Evolutionary conservation across 164 flowering plant species (phyloP).

Genomic region (Taxillus chinensis): DNA sequence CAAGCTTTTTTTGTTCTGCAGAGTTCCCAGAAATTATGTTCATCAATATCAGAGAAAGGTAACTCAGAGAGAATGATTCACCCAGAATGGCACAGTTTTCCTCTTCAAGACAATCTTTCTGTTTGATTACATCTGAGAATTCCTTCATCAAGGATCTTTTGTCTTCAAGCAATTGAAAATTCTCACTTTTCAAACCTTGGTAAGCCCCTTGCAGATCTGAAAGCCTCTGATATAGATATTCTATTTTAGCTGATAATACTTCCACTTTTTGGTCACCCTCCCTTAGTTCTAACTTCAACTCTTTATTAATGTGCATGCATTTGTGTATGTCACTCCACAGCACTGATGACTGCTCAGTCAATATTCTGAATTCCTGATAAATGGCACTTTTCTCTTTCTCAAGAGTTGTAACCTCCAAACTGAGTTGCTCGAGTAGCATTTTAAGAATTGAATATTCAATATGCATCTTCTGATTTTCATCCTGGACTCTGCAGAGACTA

Average conservation of each 20-base stretch:
- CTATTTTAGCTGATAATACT: constrained; percentile 20
- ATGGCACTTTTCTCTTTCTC: constrained; percentile 20
- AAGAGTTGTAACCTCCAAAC: constrained; percentile 20
- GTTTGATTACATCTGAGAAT: constrained; percentile 16
- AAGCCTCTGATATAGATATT: constrained; percentile 22
- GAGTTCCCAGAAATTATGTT: constrained; percentile 23
- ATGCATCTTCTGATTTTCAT: constrained; percentile 30
- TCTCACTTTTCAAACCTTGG: constrained; percentile 25
- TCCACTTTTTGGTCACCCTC: constrained; percentile 27
- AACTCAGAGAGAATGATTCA: constrained; percentile 26
- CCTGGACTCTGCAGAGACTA: constrained; percentile 18
- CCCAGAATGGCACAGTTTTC: constrained; percentile 22
- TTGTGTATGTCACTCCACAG: constrained; percentile 23
- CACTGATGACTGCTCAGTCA: constrained; percentile 15
- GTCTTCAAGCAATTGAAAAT: constrained; percentile 25
- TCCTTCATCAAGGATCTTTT: constrained; percentile 21
- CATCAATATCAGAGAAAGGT: constrained; percentile 25
- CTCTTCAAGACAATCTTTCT: constrained; percentile 28
- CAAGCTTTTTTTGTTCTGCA: constrained; percentile 24
- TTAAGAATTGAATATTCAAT: constrained; percentile 38
- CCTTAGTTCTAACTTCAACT: constrained; percentile 21
- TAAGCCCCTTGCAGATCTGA: constrained; percentile 16
- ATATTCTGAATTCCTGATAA: constrained; percentile 19
- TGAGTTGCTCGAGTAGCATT: constrained; percentile 29
- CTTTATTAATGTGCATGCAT: constrained; percentile 28